Percentiles rank a stretch among this genome's conserved stretches.
Evolutionary conservation across 192 early-diverging fungal species (phyloP).

Genomic region (Entomortierella beljakovae): DNA sequence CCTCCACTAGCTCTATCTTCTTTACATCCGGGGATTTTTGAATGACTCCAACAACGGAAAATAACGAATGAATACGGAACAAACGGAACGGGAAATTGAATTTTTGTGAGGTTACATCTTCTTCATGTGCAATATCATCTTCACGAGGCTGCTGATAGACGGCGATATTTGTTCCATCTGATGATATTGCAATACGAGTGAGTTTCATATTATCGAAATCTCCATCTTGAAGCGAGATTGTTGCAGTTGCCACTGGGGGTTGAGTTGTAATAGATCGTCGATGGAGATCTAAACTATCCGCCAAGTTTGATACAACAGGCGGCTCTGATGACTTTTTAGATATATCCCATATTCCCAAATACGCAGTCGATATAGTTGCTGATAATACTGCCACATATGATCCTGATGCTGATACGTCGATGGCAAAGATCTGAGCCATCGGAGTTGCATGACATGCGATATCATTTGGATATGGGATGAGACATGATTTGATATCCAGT

Average conservation of each 20-base stretch:
- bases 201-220: slow-evolving; percentile 9
- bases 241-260: neutral
- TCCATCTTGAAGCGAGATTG: slow-evolving; percentile 1
- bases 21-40: neutral
- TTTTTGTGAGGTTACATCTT: neutral
- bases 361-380: neutral
- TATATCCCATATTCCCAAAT: slow-evolving; percentile 12
- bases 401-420: neutral
- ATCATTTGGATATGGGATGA: neutral
- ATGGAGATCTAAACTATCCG: neutral
- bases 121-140: slow-evolving; percentile 2
- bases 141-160: slow-evolving; percentile 11
- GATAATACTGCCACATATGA: slow-evolving; percentile 10
- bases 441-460: neutral
- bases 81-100: slow-evolving; percentile 4
- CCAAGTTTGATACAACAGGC: neutral
- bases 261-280: neutral
- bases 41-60: neutral
- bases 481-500: slow-evolving; percentile 8
- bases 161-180: slow-evolving; percentile 3
- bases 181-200: slow-evolving; percentile 3
- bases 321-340: neutral
- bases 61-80: neutral
- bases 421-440: slow-evolving; percentile 15
- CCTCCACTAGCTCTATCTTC: neutral